phyloP scores from a whole-genome alignment of 345 rosid genomes.

The Moricandia moricandioides region DNA sequence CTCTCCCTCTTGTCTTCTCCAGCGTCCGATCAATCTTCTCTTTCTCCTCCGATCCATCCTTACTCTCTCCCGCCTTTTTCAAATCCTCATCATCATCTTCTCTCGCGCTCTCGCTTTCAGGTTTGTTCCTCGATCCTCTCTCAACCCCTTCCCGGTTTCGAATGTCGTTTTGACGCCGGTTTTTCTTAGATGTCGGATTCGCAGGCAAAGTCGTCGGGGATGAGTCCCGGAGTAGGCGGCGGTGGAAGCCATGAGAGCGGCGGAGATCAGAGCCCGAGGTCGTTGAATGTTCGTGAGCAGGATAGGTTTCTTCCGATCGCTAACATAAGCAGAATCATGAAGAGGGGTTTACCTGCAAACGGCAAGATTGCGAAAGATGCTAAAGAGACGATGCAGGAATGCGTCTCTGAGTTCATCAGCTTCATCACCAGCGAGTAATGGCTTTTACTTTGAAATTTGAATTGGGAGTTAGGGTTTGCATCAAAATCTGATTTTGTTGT shows the following conservation, averaged over 20 bases:
- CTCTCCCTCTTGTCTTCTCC: conserved; percentile 54
- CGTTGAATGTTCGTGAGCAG: conserved; percentile 54
- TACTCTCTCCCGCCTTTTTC: conserved; percentile 53
- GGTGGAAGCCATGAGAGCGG: conserved; percentile 82
- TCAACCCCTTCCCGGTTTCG: conserved; percentile 5
- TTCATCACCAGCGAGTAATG: conserved; percentile 66
- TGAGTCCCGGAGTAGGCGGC: conserved; percentile 59
- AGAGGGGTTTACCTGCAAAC: conserved; percentile 59
- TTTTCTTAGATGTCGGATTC: conserved; percentile 41
- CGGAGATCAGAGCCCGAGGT: conserved; percentile 84
- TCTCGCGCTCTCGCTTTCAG: neutral
- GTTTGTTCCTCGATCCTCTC: neutral
- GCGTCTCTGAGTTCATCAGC: conserved; percentile 75
- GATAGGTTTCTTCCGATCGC: conserved; percentile 68
- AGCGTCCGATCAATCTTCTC: conserved; percentile 77
- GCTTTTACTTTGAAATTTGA: neutral
- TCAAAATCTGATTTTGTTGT: neutral
- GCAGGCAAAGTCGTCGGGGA: conserved; percentile 31
- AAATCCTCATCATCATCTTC: conserved; percentile 12
- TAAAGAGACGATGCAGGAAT: conserved; percentile 71
- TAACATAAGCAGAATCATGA: conserved; percentile 75
- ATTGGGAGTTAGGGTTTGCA: neutral
- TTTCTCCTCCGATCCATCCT: conserved; percentile 38
- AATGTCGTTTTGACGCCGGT: neutral
- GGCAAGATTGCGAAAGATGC: conserved; percentile 74